phyloP scores from a whole-genome alignment of 495 filamentous ascomycete species.

The Penicillium desertorum region DNA sequence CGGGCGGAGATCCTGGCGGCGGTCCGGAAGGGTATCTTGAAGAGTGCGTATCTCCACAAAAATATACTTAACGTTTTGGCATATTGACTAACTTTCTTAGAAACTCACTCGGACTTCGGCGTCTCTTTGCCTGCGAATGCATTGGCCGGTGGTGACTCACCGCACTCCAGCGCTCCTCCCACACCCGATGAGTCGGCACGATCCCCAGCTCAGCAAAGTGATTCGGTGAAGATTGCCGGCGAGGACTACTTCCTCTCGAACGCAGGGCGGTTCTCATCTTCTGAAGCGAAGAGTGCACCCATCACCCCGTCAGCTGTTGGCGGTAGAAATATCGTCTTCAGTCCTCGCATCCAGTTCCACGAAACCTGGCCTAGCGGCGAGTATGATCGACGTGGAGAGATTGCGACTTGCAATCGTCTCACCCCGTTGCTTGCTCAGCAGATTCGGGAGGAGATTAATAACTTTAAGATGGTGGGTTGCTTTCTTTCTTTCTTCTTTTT shows the following conservation, averaged over 20 bases:
- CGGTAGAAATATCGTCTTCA: constrained; percentile 82
- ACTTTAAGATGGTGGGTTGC: constrained; percentile 94
- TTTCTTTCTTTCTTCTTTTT: background rate
- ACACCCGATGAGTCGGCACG: constrained; percentile 73
- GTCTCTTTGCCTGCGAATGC: constrained; percentile 65
- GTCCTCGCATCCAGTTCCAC: constrained; percentile 88
- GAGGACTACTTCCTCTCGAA: constrained; percentile 85
- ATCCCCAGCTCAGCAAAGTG: constrained; percentile 57
- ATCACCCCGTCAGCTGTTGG: constrained; percentile 65
- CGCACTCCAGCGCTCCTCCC: constrained; percentile 76
- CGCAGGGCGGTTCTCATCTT: constrained; percentile 56
- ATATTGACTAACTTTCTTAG: constrained; percentile 32
- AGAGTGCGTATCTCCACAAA: constrained; percentile 64
- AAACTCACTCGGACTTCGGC: constrained; percentile 59
- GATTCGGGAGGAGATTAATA: constrained; percentile 99
- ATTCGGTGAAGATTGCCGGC: constrained; percentile 69
- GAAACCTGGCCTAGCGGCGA: constrained; percentile 95
- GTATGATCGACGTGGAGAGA: constrained; percentile 94
- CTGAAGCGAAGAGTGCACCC: constrained; percentile 71
- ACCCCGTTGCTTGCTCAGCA: constrained; percentile 97
- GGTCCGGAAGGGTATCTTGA: constrained; percentile 91
- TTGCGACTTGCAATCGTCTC: constrained; percentile 95
- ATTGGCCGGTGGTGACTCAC: constrained; percentile 67
- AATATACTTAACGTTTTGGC: constrained; percentile 5
- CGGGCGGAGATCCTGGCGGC: constrained; percentile 87